phyloP scores from a whole-genome alignment of 441 rosid genomes.

The Erodium moschatum region DNA sequence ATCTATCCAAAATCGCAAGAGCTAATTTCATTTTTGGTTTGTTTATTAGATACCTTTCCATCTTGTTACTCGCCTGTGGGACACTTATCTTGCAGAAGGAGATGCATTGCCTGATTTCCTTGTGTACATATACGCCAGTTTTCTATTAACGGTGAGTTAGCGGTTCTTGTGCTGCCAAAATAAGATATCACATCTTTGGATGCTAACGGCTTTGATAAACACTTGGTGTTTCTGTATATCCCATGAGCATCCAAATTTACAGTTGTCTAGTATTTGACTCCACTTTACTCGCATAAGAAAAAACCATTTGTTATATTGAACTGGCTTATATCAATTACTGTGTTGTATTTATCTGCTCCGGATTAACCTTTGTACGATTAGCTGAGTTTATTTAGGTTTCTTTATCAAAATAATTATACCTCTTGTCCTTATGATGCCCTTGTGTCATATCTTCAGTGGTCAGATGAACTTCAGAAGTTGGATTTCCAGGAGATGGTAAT shows the following conservation, averaged over 20 bases:
- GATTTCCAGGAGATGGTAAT: constrained; percentile 98
- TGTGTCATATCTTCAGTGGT: constrained; percentile 48
- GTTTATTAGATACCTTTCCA: constrained; percentile 62
- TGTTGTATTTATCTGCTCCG: too few relatives aligned
- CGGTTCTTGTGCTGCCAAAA: too few relatives aligned
- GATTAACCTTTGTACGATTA: too few relatives aligned
- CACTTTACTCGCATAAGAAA: too few relatives aligned
- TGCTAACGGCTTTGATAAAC: not conserved
- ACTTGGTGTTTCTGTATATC: not conserved
- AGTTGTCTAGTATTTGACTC: too few relatives aligned
- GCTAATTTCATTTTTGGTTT: constrained; percentile 21
- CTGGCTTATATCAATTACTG: too few relatives aligned
- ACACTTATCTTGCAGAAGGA: constrained; percentile 97
- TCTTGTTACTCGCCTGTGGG: constrained; percentile 89
- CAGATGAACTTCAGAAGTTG: constrained; percentile 74
- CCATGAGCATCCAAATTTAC: too few relatives aligned
- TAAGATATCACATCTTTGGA: not conserved
- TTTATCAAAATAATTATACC: too few relatives aligned
- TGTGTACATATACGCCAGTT: constrained; percentile 88
- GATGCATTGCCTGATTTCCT: constrained; percentile 97
- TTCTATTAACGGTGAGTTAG: constrained; percentile 72
- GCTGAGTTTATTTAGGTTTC: too few relatives aligned
- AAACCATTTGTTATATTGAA: too few relatives aligned
- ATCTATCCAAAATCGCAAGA: not conserved
- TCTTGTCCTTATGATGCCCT: too few relatives aligned